These are phyloP conservation scores for Leccinum variicolor DNA, from an alignment of 768 basidiomycete species.

Conservation along the genomic window DNA sequence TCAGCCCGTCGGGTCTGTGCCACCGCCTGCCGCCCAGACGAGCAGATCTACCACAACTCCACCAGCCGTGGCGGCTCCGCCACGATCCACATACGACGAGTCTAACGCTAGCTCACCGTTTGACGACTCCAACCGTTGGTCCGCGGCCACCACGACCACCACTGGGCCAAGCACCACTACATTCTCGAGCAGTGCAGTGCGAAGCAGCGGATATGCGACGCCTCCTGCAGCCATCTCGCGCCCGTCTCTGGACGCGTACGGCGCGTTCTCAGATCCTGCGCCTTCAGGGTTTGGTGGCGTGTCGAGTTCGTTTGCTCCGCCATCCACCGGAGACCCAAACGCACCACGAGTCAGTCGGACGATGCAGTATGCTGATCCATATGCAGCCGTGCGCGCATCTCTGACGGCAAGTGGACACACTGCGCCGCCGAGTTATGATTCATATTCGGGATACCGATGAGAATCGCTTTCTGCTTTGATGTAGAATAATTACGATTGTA, in stretches of 20 bases:
- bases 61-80: slow-evolving; percentile 7
- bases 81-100: slow-evolving; percentile 26
- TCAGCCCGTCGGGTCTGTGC: slow-evolving; percentile 37
- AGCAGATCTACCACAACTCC: slow-evolving; percentile 20
- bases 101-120: slow-evolving; percentile 39
- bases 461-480: not conserved
- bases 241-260: slow-evolving; percentile 83
- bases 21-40: slow-evolving; percentile 31
- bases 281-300: slow-evolving; percentile 66
- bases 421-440: slow-evolving; percentile 51
- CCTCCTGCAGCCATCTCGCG: slow-evolving; percentile 41
- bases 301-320: slow-evolving; percentile 31
- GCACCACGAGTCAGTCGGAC: slow-evolving; percentile 71
- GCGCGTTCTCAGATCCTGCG: slow-evolving; percentile 86
- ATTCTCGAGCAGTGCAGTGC: slow-evolving; percentile 21
- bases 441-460: slow-evolving; percentile 50
- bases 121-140: slow-evolving; percentile 51
- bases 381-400: slow-evolving; percentile 72
- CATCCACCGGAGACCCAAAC: slow-evolving; percentile 31
- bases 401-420: slow-evolving; percentile 36
- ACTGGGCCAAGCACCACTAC: slow-evolving; percentile 24
- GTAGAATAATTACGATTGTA: slow-evolving; percentile 9
- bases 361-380: slow-evolving; percentile 92
- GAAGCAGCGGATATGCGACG: slow-evolving; percentile 25
- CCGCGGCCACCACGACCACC: slow-evolving; percentile 29